Evolutionary conservation across 805 yeast genomes (phyloP), one percentile per base, ranked within the genome.

Genomic region (Cephaloascus albidus): DNA sequence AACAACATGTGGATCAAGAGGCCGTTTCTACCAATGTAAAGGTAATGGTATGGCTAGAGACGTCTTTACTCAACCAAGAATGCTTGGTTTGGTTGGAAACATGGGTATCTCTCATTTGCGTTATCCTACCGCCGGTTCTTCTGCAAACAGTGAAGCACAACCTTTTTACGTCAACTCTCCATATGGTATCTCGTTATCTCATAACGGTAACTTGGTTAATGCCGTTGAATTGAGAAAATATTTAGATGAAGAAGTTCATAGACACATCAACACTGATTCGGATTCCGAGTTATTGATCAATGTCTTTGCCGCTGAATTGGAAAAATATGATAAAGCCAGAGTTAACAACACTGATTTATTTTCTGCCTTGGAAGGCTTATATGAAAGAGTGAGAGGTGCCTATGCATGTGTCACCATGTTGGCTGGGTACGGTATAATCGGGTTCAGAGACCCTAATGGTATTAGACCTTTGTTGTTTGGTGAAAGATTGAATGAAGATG

Each of bases 21-120:
- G 97, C 47, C 74, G 98, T 43, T 74, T 93, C 43, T 89, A 86
- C 65, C 97, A 90, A 65, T 93, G 98, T 62, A 93, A 93, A 66
- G 98, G 98, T 52, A 90, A 88, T 60, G 98, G 98, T 48, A 86
- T 93, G 96, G 97, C 96, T 43, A 76, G 94, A 53, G 98, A 93
- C 55, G 98, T 93, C 28, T 93, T 93, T 76, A 87, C 95, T 36
- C 85, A 79, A 57, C 63, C 66, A 35, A 76, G 97, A 55, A 76
- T 90, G 74, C 53, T 64, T 38, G 85, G 85, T 35, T 70, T 93
- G 36, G 81, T 82, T 37, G 98, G 98, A 16, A 84, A 85, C 54
- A 85, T 90, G 90, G 98, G 98, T 45, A 77, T 93, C 48, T 90
- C 89, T 26, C 98, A 93, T 58, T 64, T 93, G 55, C 76, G 98